These are phyloP conservation scores for Perkinsela sp. DNA, from an alignment of 208 protist genomes.

Conservation along the genomic window DNA sequence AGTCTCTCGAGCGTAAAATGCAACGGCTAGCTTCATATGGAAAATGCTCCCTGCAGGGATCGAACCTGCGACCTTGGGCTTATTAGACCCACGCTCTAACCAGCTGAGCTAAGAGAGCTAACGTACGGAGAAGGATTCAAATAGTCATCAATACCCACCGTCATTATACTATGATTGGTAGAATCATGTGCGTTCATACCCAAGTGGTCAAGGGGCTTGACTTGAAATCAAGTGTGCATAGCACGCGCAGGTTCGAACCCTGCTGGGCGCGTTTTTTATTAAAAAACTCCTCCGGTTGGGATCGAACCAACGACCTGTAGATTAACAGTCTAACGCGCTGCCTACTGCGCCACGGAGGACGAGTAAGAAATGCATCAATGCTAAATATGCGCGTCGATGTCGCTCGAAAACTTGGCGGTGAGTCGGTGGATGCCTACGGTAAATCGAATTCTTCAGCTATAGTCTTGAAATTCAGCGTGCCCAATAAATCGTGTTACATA, in stretches of 20 bases:
- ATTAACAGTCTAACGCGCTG: conserved; percentile 1
- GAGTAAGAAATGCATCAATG: too few relatives aligned
- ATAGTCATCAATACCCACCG: too few relatives aligned
- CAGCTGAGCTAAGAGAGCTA: background rate
- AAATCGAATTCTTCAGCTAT: too few relatives aligned
- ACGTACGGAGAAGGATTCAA: background rate
- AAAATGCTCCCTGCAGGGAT: background rate
- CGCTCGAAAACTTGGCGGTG: too few relatives aligned
- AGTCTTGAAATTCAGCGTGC: too few relatives aligned
- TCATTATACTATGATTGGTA: too few relatives aligned
- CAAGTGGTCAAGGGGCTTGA: background rate
- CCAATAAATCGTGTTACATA: too few relatives aligned
- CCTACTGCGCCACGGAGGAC: background rate
- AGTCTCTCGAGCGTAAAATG: too few relatives aligned
- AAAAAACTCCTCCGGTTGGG: background rate
- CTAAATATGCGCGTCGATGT: too few relatives aligned
- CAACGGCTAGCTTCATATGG: too few relatives aligned
- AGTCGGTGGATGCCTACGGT: too few relatives aligned
- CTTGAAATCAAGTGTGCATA: background rate
- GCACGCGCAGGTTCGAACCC: background rate
- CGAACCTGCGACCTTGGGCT: conserved; percentile 1
- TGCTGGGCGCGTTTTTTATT: background rate
- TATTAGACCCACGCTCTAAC: conserved; percentile 1
- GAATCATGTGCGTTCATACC: background rate
- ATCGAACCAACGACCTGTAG: background rate